Evolutionary conservation across 768 basidiomycete species (phyloP), one percentile per base, ranked within the genome.

Genomic region (Rhodotorula toruloides): DNA sequence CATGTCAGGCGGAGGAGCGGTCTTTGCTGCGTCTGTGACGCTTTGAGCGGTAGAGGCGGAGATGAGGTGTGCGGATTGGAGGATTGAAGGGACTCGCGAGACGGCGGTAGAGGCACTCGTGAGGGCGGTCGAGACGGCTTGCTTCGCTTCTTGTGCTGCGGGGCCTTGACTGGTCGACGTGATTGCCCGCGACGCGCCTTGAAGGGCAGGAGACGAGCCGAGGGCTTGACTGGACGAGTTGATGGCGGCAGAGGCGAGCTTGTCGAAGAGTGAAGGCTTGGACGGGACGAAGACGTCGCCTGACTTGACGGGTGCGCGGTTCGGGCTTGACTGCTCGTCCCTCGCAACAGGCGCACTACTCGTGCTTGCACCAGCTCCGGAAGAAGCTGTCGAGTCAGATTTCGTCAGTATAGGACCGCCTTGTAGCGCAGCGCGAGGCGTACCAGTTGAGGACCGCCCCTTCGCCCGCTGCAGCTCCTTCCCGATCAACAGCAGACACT

Each of bases 401-500:
- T 19, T 25, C 0, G 32, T n/a, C 21, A 17, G n/a, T 14, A 19
- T 19, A 48, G 11, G n/a, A 22, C 4, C 21, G 21, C 44, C 8
- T 14, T 2, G 13, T 4, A 43, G 48, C 68, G 14, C 5, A 70
- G 64, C 32, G 4, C 65, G 54, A 11, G 65, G 31, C 44, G 34
- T 2, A 0, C 72, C 72, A n/a, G n/a, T n/a, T n/a, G n/a, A n/a
- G n/a, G n/a, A n/a, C 10, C 63, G 10, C 1, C 68, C 65, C 58
- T 67, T 67, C 25, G 63, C 58, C 21, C 63, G 52, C 47, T 70
- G 69, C 42, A 71, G 54, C 57, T 70, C 68, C 19, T 55, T 62
- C 16, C 69, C 69, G n/a, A 73, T n/a, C 27, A 68, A 34, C 34
- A 65, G 32, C 25, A 73, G 42, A 32, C 69, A 73, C 36, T 67